These are phyloP conservation scores for Dictyostelium firmibasis DNA, from an alignment of 78 protist species.

Conservation along the genomic window DNA sequence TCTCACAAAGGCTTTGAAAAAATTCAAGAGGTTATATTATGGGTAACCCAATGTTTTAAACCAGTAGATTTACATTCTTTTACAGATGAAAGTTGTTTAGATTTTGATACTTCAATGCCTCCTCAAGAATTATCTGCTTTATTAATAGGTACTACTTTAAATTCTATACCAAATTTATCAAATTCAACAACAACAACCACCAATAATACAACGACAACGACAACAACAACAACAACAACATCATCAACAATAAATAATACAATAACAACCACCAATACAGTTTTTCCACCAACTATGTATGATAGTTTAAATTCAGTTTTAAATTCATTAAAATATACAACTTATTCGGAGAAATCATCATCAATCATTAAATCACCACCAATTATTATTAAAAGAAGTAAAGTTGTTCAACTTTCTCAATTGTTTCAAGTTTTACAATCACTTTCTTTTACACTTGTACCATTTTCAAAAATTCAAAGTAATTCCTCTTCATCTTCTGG, in stretches of 20 bases:
- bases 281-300: neutral
- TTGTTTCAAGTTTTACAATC: slow-evolving; percentile 4
- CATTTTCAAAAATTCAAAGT: slow-evolving; percentile 6
- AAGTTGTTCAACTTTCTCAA: slow-evolving; percentile 29
- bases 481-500: slow-evolving; percentile 7
- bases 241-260: neutral
- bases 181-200: neutral
- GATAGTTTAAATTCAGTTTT: slow-evolving; percentile 42
- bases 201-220: neutral
- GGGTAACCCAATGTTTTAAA: slow-evolving; percentile 50
- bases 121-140: neutral
- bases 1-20: slow-evolving; percentile 19
- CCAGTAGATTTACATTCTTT: neutral
- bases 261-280: neutral
- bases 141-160: neutral
- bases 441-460: slow-evolving; percentile 22
- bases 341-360: slow-evolving; percentile 30
- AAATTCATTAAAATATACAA: slow-evolving; percentile 50
- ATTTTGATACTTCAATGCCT: neutral
- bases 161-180: neutral
- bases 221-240: neutral
- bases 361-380: slow-evolving; percentile 17
- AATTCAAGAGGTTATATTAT: slow-evolving; percentile 31
- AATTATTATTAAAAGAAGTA: neutral
- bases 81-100: slow-evolving; percentile 14